Evolutionary conservation across 139 green algal species (phyloP).

Genomic region (Haematococcus lacustris): DNA sequence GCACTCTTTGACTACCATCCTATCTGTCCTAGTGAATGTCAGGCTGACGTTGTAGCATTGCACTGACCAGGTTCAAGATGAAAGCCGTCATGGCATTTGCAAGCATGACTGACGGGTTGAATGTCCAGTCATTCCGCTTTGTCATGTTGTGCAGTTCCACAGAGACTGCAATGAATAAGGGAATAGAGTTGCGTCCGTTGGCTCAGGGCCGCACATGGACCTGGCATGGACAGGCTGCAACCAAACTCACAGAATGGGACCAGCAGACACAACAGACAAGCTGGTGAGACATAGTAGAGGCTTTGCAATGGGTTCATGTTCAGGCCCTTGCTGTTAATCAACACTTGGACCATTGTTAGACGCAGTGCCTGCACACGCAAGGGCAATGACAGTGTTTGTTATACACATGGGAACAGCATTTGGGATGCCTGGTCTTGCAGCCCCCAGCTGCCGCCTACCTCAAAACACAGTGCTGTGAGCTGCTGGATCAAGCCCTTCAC

Average conservation of each 20-base stretch:
- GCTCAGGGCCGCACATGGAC: no score
- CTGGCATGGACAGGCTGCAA: no score
- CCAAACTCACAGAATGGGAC: constrained; percentile 66
- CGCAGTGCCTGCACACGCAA: constrained; percentile 65
- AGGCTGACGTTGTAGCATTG: no score
- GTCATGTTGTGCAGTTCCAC: constrained; percentile 35
- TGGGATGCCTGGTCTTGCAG: no score
- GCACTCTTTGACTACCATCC: no score
- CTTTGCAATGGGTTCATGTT: constrained; percentile 82
- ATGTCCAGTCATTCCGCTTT: constrained; percentile 31
- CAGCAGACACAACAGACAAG: constrained; percentile 66
- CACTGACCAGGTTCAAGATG: constrained; percentile 62
- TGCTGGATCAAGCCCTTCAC: constrained; percentile 82
- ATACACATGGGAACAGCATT: no score
- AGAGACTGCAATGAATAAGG: constrained; percentile 38
- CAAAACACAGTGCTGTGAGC: constrained; percentile 76
- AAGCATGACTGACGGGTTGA: constrained; percentile 73
- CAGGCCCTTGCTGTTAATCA: constrained; percentile 78
- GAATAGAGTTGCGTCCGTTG: no score
- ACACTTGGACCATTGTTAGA: constrained; percentile 82
- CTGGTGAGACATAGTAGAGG: constrained; percentile 86
- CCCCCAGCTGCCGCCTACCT: no score
- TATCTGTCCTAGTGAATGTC: no score
- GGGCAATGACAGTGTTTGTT: no score
- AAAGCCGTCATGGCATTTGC: constrained; percentile 84